Evolutionary conservation across 257 asterid genomes (phyloP), one percentile per base, ranked within the genome.

Genomic region (Plantago major): DNA sequence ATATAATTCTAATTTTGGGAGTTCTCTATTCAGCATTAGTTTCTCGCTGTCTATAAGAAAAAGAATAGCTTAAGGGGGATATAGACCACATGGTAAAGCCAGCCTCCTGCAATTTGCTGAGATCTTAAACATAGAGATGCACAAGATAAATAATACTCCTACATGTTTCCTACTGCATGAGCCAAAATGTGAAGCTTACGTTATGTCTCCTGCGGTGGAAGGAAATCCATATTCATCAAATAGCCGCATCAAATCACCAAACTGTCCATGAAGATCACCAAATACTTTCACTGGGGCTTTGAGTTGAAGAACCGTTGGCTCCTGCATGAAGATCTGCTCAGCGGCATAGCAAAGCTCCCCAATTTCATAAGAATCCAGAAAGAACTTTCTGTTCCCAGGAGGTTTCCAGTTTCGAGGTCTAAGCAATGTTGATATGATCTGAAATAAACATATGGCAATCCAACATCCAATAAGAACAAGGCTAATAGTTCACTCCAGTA

Each of bases 181-280:
- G 59, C 38, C 59, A 55, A 30, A 62, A 70, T 58, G 60, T 11
- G 45, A 76, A 70, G 74, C 94, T 80, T 76, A 93, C 99, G 97
- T 87, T 15, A 93, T 82, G 81, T 93, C 99, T 63, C 99, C 99
- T 19, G 96, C 99, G 74, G 97, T 83, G 55, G 97, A 93, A 74
- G 99, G 99, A 84, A 87, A 93, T 40, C 99, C 99, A 80, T 93
- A 93, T 85, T 93, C 99, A 73, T 93, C 99, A 74, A 93, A 93
- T 33, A 93, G 92, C 47, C 99, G 81, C 97, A 93, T 89, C 65
- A 93, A 68, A 77, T 93, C 99, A 73, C 97, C 97, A 73, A 93
- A 93, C 81, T 93, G 99, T 58, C 99, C 99, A 64, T 93, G 99
- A 61, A 93, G 97, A 84, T 93, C 99, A 64, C 99, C 99, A 48